A percentile compares a stretch with the other conserved stretches of the same genome.
Conservation (phyloP, 1,284 basidiomycete genomes). For the Ustilago xerochloae region DNA sequence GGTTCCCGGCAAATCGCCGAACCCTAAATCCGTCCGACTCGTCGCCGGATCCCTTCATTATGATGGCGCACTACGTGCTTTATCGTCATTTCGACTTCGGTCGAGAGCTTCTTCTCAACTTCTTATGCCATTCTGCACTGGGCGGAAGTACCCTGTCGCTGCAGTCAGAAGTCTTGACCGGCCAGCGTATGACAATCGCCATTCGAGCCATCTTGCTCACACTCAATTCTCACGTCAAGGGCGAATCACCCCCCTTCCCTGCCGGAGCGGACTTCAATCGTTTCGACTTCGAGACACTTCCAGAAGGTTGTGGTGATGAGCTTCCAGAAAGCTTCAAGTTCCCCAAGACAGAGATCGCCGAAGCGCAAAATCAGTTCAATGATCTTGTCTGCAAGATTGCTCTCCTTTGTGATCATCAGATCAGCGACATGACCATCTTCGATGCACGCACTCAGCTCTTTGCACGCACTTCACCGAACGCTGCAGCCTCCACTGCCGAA, state of each 20-base stretch:
- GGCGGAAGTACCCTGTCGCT: conserved; percentile 58
- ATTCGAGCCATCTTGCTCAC: conserved; percentile 83
- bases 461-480: conserved; percentile 22
- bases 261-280: conserved; percentile 77
- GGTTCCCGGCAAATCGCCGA: conserved; percentile 80
- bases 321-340: conserved; percentile 52
- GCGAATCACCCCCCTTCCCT: conserved; percentile 79
- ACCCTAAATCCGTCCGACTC: conserved; percentile 79
- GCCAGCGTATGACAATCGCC: conserved; percentile 76
- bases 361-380: conserved; percentile 79
- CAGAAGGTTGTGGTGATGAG: conserved; percentile 49
- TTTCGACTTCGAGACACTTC: conserved; percentile 67
- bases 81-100: conserved; percentile 89
- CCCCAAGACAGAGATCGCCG: conserved; percentile 77
- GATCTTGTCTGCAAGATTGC: conserved; percentile 77
- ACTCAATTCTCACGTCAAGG: conserved; percentile 78
- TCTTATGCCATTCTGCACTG: conserved; percentile 57
- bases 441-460: conserved; percentile 80
- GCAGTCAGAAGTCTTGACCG: conserved; percentile 59
- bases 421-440: conserved; percentile 82
- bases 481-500: conserved; percentile 36
- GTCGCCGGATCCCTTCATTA: conserved; percentile 80
- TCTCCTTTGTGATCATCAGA: conserved; percentile 75
- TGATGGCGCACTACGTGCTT: conserved; percentile 84
- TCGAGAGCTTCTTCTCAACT: conserved; percentile 77